Evolutionary conservation across 2,329 filamentous ascomycete genomes (phyloP).

Genomic region (Colletotrichum brevisporum): DNA sequence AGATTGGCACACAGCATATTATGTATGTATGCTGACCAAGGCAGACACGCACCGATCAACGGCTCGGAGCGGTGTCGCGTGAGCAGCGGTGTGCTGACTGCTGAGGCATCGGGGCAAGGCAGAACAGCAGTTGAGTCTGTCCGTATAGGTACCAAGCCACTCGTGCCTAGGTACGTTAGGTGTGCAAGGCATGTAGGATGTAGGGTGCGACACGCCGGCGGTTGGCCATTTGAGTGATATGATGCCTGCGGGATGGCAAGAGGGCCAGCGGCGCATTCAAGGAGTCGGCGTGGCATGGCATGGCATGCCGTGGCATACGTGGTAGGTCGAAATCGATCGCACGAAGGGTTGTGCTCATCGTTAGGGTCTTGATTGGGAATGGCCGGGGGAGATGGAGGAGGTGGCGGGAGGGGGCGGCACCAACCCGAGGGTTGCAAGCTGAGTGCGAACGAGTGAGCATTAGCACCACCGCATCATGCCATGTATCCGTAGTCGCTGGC

Average conservation of each 20-base stretch:
- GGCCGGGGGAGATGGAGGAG: conserved; percentile 11
- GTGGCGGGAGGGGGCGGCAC: conserved; percentile 11
- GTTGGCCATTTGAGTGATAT: too few relatives aligned
- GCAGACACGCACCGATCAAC: background rate
- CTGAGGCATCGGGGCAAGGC: conserved; percentile 5
- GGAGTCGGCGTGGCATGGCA: too few relatives aligned
- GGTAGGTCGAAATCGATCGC: background rate
- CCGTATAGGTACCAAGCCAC: background rate
- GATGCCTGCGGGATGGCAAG: too few relatives aligned
- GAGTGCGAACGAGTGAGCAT: background rate
- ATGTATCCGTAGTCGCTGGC: background rate
- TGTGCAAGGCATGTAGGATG: too few relatives aligned
- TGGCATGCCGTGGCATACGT: background rate
- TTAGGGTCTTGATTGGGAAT: conserved; percentile 13
- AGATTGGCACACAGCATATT: conserved; percentile 8
- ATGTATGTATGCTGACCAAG: too few relatives aligned
- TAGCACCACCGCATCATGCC: background rate
- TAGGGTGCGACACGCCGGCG: too few relatives aligned
- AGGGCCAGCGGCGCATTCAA: too few relatives aligned
- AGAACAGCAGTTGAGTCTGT: background rate
- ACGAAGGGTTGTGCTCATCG: conserved; percentile 2
- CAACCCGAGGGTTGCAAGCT: background rate
- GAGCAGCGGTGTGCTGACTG: conserved; percentile 34
- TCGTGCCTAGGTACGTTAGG: background rate
- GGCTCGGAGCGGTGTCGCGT: conserved; percentile 31